phyloP scores from a whole-genome alignment of 768 basidiomycete genomes.

The Boletus tylopilopsis region DNA sequence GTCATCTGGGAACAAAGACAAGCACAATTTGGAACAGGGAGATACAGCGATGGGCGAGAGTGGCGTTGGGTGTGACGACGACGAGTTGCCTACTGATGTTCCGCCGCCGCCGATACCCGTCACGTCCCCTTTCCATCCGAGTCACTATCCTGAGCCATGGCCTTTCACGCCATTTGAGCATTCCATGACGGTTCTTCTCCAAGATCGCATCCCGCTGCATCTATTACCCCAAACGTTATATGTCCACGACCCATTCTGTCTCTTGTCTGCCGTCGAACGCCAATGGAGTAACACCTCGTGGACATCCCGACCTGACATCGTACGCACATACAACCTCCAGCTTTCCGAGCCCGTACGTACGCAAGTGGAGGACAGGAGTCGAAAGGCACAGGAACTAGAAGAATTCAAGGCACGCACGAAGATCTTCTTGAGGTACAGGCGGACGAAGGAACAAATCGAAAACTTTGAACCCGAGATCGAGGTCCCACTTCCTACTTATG shows the following conservation, averaged over 20 bases:
- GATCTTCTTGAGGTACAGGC: constrained; percentile 21
- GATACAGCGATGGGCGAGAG: too few relatives aligned
- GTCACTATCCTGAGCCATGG: constrained; percentile 40
- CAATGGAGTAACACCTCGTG: constrained; percentile 16
- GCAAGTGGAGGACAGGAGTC: not conserved
- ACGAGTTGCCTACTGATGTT: not conserved
- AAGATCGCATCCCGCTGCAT: constrained; percentile 32
- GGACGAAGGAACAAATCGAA: constrained; percentile 20
- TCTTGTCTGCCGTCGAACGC: constrained; percentile 22
- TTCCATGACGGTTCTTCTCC: constrained; percentile 23
- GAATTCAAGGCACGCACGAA: constrained; percentile 13
- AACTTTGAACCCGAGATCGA: constrained; percentile 27
- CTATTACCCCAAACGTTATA: constrained; percentile 39
- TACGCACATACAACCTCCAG: constrained; percentile 30
- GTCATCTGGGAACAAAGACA: too few relatives aligned
- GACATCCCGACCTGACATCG: constrained; percentile 29
- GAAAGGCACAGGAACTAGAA: constrained; percentile 7
- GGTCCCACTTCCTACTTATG: constrained; percentile 28
- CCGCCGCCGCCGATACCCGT: constrained; percentile 9
- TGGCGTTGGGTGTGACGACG: not conserved
- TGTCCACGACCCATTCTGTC: constrained; percentile 42
- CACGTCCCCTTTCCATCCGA: constrained; percentile 29
- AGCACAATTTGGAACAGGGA: too few relatives aligned
- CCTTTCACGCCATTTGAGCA: constrained; percentile 36
- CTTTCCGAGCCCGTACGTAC: constrained; percentile 1